A percentile compares a stretch with the other conserved stretches of the same genome.
These are phyloP conservation scores for Botrytis hyacinthi DNA, from an alignment of 2,329 filamentous ascomycete species.

Conservation along the genomic window DNA sequence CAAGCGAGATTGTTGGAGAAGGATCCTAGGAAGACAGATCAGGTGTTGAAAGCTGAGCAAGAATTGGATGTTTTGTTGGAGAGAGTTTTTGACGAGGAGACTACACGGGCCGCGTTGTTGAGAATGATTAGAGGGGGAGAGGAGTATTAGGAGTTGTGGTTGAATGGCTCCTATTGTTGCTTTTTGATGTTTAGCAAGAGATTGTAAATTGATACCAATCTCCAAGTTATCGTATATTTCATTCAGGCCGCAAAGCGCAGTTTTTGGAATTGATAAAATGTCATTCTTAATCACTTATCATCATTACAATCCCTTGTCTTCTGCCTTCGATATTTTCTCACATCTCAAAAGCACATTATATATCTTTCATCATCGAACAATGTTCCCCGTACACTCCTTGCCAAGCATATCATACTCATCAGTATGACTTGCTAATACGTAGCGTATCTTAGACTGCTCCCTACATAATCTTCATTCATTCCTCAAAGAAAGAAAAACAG, in stretches of 20 bases:
- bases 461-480: not conserved
- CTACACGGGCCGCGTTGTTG: constrained; percentile 37
- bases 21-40: constrained; percentile 41
- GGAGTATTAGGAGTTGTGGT: not conserved
- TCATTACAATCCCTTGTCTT: not conserved
- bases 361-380: no score
- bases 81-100: constrained; percentile 49
- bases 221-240: not conserved
- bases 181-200: not conserved
- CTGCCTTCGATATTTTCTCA: not conserved
- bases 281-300: not conserved
- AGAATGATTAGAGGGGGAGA: constrained; percentile 35
- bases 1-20: constrained; percentile 51
- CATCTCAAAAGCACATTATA: not conserved
- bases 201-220: not conserved
- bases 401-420: not conserved
- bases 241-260: no score
- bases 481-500: not conserved
- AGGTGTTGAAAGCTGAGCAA: constrained; percentile 52
- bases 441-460: not conserved
- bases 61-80: constrained; percentile 57
- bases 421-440: not conserved
- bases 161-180: not conserved
- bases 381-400: not conserved
- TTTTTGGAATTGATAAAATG: not conserved